A percentile compares a stretch with the other conserved stretches of the same genome.
Evolutionary conservation across 352 stramenopile species (phyloP).

Genomic region (Phytophthora foliorum): DNA sequence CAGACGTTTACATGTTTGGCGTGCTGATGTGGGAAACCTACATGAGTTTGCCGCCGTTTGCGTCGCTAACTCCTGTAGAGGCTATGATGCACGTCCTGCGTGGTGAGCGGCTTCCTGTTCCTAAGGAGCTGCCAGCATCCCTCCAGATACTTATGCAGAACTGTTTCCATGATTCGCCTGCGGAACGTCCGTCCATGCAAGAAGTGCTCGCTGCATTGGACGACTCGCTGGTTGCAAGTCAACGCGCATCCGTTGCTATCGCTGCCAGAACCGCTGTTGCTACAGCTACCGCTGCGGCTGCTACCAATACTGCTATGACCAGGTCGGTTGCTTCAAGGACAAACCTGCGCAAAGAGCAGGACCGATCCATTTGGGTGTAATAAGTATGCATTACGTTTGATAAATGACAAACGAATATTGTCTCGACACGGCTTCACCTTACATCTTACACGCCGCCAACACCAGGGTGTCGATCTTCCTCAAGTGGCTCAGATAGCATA

Average conservation of each 20-base stretch:
- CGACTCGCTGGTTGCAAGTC: slow-evolving; percentile 35
- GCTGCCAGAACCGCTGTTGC: slow-evolving; percentile 29
- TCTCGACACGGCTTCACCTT: no score
- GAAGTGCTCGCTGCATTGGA: slow-evolving; percentile 67
- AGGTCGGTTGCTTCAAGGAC: slow-evolving; percentile 19
- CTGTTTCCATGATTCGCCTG: slow-evolving; percentile 75
- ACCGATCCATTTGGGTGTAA: slow-evolving; percentile 49
- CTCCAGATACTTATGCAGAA: slow-evolving; percentile 69
- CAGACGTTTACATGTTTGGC: slow-evolving; percentile 87
- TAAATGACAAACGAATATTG: slow-evolving; percentile 7
- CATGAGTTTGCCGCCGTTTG: slow-evolving; percentile 63
- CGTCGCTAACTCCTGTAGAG: slow-evolving; percentile 61
- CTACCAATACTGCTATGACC: slow-evolving; percentile 27
- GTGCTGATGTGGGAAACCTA: slow-evolving; percentile 89
- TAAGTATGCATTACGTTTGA: slow-evolving; percentile 1
- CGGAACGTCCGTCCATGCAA: slow-evolving; percentile 74
- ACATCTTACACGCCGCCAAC: no score
- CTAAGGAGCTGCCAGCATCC: slow-evolving; percentile 51
- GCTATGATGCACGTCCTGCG: slow-evolving; percentile 71
- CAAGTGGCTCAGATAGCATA: no score
- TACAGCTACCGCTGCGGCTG: slow-evolving; percentile 24
- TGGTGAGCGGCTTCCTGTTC: slow-evolving; percentile 67
- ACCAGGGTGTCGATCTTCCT: not conserved
- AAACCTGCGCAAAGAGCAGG: slow-evolving; percentile 25
- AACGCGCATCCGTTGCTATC: slow-evolving; percentile 30